A percentile compares a stretch with the other conserved stretches of the same genome.
These are phyloP conservation scores for Nicotiana knightiana DNA, from an alignment of 257 asterid species.

Conservation along the genomic window DNA sequence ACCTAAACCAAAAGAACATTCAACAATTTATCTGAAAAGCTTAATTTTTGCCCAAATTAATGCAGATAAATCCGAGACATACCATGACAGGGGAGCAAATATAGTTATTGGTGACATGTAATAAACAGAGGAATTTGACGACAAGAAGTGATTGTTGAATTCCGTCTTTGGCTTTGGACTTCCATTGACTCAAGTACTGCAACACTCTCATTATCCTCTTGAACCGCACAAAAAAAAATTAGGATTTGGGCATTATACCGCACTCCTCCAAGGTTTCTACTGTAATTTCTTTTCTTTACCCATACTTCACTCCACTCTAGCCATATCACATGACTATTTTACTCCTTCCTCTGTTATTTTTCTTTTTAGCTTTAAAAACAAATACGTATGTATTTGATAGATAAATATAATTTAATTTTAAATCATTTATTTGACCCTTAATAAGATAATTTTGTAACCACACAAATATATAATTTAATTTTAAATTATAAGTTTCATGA, in stretches of 20 bases:
- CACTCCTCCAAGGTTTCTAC: neutral
- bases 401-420: too few species aligned
- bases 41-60: neutral
- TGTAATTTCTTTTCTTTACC: too few species aligned
- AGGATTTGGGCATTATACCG: neutral
- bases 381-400: too few species aligned
- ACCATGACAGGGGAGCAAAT: conserved; percentile 68
- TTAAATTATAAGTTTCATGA: too few species aligned
- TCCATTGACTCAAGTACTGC: conserved; percentile 33
- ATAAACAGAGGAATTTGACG: conserved; percentile 60
- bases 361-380: too few species aligned
- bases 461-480: too few species aligned
- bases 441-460: too few species aligned
- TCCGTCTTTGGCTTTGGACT: conserved; percentile 49
- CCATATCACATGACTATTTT: too few species aligned
- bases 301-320: too few species aligned
- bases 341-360: too few species aligned
- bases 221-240: neutral
- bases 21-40: neutral
- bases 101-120: conserved; percentile 66
- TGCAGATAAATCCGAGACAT: neutral
- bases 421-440: too few species aligned
- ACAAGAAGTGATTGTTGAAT: conserved; percentile 44
- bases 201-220: conserved; percentile 28
- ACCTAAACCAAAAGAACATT: conserved; percentile 33